Evolutionary conservation across 2,329 filamentous ascomycete genomes (phyloP).

Genomic region (Sclerotiophoma versabilis): DNA sequence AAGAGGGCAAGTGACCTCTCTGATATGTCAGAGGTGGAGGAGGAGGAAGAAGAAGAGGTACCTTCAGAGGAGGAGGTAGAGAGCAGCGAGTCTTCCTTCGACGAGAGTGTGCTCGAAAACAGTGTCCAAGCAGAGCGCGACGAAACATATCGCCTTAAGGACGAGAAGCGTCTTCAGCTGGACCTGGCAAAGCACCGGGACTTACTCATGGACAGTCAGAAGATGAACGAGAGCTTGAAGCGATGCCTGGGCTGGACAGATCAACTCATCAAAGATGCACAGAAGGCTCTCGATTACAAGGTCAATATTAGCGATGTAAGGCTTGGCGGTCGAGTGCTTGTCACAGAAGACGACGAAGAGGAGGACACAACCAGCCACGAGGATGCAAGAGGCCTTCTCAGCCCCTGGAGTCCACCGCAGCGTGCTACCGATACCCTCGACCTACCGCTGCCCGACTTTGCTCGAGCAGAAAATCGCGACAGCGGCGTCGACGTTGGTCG

Average conservation of each 20-base stretch:
- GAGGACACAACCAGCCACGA: constrained; percentile 23
- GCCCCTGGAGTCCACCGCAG: constrained; percentile 46
- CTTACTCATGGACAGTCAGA: constrained; percentile 86
- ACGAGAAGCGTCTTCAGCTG: constrained; percentile 82
- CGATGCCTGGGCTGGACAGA: constrained; percentile 90
- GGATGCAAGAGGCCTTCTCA: constrained; percentile 43
- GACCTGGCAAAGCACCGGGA: constrained; percentile 91
- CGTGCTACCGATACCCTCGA: constrained; percentile 28
- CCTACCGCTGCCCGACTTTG: constrained; percentile 16
- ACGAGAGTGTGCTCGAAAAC: constrained; percentile 57
- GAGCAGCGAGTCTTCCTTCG: constrained; percentile 59
- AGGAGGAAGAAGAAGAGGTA: constrained; percentile 49
- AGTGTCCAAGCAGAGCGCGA: constrained; percentile 52
- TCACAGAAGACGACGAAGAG: constrained; percentile 66
- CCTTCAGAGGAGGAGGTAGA: constrained; percentile 56
- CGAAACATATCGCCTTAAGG: constrained; percentile 68
- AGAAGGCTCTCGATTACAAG: constrained; percentile 83
- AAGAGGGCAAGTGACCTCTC: constrained; percentile 45
- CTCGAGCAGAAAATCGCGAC: constrained; percentile 46
- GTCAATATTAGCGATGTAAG: constrained; percentile 81
- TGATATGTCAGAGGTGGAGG: constrained; percentile 45
- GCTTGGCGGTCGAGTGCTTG: constrained; percentile 80
- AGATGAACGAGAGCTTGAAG: constrained; percentile 93
- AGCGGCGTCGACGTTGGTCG: constrained; percentile 48
- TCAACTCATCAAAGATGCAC: constrained; percentile 85